Percentiles rank a stretch among this genome's conserved stretches.
Conservation (phyloP, 2,329 filamentous ascomycete genomes). For the Cladophialophora carrionii region DNA sequence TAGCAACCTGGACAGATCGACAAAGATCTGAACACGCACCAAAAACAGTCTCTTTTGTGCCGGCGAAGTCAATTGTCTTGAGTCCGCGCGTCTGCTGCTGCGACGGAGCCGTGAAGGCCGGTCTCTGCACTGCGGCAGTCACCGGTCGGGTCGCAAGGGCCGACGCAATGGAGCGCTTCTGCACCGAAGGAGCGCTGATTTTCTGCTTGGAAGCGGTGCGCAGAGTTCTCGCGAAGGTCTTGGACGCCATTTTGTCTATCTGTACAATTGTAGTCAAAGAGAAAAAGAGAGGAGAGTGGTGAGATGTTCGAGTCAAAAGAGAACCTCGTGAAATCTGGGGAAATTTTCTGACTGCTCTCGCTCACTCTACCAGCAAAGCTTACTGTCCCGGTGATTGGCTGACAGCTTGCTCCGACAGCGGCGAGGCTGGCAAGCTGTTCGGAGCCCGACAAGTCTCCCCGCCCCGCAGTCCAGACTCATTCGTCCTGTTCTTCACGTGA, state of each 20-base stretch:
- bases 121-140: constrained; percentile 52
- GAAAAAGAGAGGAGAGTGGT: constrained; percentile 17
- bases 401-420: constrained; percentile 13
- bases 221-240: constrained; percentile 59
- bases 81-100: constrained; percentile 77
- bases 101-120: constrained; percentile 54
- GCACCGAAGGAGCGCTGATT: constrained; percentile 55
- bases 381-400: not conserved
- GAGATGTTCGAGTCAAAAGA: constrained; percentile 7
- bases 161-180: constrained; percentile 63
- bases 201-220: constrained; percentile 60
- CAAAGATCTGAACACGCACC: constrained; percentile 59
- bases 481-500: not conserved
- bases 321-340: constrained; percentile 24
- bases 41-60: constrained; percentile 90
- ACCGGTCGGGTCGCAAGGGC: constrained; percentile 57
- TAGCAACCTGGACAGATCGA: constrained; percentile 6
- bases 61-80: constrained; percentile 99
- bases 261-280: not conserved
- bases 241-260: constrained; percentile 50
- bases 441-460: constrained; percentile 9
- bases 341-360: constrained; percentile 24
- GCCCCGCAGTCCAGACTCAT: constrained; percentile 9
- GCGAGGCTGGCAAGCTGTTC: constrained; percentile 8
- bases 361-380: not conserved